A percentile compares a stretch with the other conserved stretches of the same genome.
These are phyloP conservation scores for Zygosaccharomyces bisporus DNA, from an alignment of 805 yeast genomes.

Conservation along the genomic window DNA sequence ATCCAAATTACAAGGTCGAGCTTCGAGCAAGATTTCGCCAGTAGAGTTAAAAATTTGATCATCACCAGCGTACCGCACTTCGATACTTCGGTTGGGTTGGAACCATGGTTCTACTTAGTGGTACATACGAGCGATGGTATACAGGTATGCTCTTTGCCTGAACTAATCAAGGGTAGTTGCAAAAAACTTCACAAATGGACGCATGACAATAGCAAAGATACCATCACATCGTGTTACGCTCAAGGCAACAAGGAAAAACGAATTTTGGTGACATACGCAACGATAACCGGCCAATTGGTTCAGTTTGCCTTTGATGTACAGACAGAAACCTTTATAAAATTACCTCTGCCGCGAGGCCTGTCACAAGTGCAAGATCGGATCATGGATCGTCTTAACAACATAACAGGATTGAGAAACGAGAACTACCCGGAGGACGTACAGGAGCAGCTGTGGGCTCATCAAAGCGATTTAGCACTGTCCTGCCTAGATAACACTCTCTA, in stretches of 20 bases:
- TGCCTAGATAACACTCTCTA: slow-evolving; percentile 18
- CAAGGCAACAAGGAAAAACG: slow-evolving; percentile 16
- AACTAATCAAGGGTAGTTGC: slow-evolving; percentile 3
- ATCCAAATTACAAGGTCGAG: slow-evolving; percentile 1
- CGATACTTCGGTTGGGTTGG: not conserved
- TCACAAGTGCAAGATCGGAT: slow-evolving; percentile 4
- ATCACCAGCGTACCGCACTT: slow-evolving; percentile 11
- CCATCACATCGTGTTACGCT: slow-evolving; percentile 11
- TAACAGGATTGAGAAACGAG: slow-evolving; percentile 3
- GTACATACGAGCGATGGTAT: slow-evolving; percentile 20
- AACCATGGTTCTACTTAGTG: slow-evolving; percentile 8
- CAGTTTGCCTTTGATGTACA: slow-evolving; percentile 14
- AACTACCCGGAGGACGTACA: slow-evolving; percentile 1
- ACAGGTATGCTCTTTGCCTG: slow-evolving; percentile 16
- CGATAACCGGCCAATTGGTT: slow-evolving; percentile 17
- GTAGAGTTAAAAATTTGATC: not conserved
- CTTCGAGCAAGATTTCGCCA: not conserved
- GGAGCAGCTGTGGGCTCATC: slow-evolving; percentile 1
- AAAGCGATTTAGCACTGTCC: slow-evolving; percentile 8
- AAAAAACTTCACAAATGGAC: slow-evolving; percentile 12
- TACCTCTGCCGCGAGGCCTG: slow-evolving; percentile 7
- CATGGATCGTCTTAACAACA: slow-evolving; percentile 7
- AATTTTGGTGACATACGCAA: slow-evolving; percentile 15
- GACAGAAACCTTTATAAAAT: slow-evolving; percentile 7
- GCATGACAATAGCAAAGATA: slow-evolving; percentile 10